Conservation (phyloP, 1,284 basidiomycete species). For the Agaricales sp. region DNA sequence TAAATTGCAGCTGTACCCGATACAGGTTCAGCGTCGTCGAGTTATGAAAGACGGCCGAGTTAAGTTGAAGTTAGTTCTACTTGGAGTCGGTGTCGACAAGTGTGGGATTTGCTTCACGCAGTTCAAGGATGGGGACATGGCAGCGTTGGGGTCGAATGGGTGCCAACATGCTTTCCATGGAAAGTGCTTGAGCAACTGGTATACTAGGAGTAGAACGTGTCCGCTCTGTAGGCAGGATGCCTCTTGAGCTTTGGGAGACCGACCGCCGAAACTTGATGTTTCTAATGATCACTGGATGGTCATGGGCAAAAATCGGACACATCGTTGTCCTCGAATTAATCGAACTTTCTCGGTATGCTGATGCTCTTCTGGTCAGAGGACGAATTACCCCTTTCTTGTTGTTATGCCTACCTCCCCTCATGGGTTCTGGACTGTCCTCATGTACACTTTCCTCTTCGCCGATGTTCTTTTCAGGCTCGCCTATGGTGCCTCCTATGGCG, state of each 20-base stretch:
- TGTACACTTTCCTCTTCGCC: too few relatives aligned
- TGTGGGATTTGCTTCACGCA: slow-evolving; percentile 75
- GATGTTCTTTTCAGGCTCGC: too few relatives aligned
- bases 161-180: slow-evolving; percentile 70
- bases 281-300: neutral
- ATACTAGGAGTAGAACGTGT: slow-evolving; percentile 39
- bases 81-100: slow-evolving; percentile 66
- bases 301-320: too few relatives aligned
- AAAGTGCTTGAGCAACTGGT: slow-evolving; percentile 44
- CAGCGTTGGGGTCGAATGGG: slow-evolving; percentile 48
- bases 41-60: slow-evolving; percentile 61
- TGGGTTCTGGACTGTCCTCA: too few relatives aligned
- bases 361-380: too few relatives aligned
- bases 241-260: too few relatives aligned
- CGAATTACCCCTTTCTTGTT: too few relatives aligned
- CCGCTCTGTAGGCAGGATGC: slow-evolving; percentile 37
- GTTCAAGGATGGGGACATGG: slow-evolving; percentile 54
- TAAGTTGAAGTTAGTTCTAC: slow-evolving; percentile 65
- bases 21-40: slow-evolving; percentile 59
- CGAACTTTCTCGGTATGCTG: too few relatives aligned
- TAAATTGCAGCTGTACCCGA: slow-evolving; percentile 25
- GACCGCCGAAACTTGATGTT: too few relatives aligned
- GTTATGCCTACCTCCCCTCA: too few relatives aligned
- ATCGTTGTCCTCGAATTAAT: too few relatives aligned
- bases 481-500: too few relatives aligned